Evolutionary conservation across 23 red algal genomes (phyloP).

Genomic region (Gracilariopsis chorda): DNA sequence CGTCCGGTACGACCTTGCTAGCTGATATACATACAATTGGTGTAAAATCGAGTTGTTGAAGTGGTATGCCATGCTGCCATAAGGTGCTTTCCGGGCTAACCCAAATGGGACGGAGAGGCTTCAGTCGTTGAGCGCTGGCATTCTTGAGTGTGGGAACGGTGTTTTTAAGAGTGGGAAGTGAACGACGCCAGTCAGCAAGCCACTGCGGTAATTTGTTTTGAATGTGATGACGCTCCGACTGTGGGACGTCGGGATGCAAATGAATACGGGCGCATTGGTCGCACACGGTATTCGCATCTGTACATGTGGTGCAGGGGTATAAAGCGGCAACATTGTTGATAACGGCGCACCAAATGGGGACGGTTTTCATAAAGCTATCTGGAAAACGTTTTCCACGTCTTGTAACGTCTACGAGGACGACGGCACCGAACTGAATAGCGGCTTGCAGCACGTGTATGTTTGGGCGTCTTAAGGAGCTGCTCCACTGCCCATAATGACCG

Average conservation of each 20-base stretch:
- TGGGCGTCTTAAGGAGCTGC: constrained; percentile 38
- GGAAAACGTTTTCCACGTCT: constrained; percentile 56
- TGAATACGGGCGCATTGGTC: background rate
- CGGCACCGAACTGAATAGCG: constrained; percentile 1
- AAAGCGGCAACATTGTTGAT: constrained; percentile 19
- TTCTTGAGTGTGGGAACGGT: background rate
- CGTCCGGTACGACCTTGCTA: constrained; percentile 14
- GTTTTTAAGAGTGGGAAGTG: background rate
- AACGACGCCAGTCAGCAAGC: constrained; percentile 26
- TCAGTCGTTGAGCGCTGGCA: background rate
- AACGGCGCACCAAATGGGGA: constrained; percentile 74
- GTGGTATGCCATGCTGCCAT: constrained; percentile 38
- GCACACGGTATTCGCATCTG: background rate
- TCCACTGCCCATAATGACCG: constrained; percentile 60
- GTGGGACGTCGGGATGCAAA: constrained; percentile 31
- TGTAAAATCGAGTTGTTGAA: constrained; percentile 25
- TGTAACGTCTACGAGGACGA: constrained; percentile 61
- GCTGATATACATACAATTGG: constrained; percentile 58
- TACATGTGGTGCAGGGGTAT: background rate
- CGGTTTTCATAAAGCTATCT: constrained; percentile 49
- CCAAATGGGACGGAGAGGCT: constrained; percentile 49
- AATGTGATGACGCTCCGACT: constrained; percentile 26
- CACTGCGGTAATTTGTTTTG: constrained; percentile 17
- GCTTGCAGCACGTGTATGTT: constrained; percentile 38
- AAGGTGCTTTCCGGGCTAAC: constrained; percentile 1